Evolutionary conservation across 805 yeast species (phyloP).

Genomic region (Tetrapisispora nanseiensis): DNA sequence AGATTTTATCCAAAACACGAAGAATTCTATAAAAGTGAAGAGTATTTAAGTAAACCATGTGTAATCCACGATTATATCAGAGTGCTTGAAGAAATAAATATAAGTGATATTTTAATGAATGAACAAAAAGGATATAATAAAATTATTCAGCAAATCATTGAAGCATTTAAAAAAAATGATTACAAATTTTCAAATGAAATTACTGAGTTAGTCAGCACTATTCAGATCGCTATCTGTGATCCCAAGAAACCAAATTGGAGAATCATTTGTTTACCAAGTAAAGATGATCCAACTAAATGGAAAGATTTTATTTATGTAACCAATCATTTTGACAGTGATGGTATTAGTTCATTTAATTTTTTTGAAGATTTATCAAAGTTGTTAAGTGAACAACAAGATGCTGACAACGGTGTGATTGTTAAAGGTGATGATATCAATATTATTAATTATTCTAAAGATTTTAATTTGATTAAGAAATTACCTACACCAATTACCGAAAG

Average conservation of each 20-base stretch:
- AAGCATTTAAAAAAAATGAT: conserved; percentile 10
- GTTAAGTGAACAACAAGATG: conserved; percentile 3
- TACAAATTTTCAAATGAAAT: conserved; percentile 7
- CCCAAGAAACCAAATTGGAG: conserved; percentile 19
- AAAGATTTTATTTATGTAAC: conserved; percentile 13
- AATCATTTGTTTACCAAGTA: conserved; percentile 11
- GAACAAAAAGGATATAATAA: conserved; percentile 13
- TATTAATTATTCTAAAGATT: conserved; percentile 11
- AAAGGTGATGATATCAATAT: background rate
- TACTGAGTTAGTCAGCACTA: conserved; percentile 9
- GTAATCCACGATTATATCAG: conserved; percentile 19
- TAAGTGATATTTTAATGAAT: conserved; percentile 18
- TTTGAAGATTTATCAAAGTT: conserved; percentile 13
- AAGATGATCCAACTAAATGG: background rate
- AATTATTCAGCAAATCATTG: conserved; percentile 4
- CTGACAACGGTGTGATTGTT: background rate
- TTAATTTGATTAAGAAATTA: conserved; percentile 7
- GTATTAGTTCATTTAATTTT: conserved; percentile 15
- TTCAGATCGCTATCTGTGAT: conserved; percentile 14
- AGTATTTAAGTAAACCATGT: conserved; percentile 13
- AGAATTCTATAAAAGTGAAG: conserved; percentile 14
- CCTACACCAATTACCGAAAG: conserved; percentile 18
- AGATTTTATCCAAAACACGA: conserved; percentile 11
- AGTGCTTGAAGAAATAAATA: conserved; percentile 9
- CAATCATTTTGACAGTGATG: conserved; percentile 22